Percentiles rank a stretch among this genome's conserved stretches.
phyloP scores from a whole-genome alignment of 345 rosid species.

The Kernera saxatilis region DNA sequence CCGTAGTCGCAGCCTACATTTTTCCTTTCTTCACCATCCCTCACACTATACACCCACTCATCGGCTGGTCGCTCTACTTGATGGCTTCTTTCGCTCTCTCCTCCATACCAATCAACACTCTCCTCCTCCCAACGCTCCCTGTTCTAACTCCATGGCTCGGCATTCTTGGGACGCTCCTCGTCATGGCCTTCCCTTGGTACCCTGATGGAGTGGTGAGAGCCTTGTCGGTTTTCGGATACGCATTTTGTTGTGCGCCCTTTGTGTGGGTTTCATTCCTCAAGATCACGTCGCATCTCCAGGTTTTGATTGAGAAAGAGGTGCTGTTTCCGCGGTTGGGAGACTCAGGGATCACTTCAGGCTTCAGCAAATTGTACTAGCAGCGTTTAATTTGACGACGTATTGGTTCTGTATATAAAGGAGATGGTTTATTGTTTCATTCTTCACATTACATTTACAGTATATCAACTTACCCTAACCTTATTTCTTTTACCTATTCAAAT shows the following conservation, averaged over 20 bases:
- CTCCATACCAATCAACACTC: slow-evolving; percentile 56
- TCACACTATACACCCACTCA: slow-evolving; percentile 68
- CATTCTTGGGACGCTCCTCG: slow-evolving; percentile 63
- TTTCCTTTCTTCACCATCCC: slow-evolving; percentile 86
- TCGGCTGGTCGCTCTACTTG: slow-evolving; percentile 81
- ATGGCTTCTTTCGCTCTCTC: slow-evolving; percentile 68
- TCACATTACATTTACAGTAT: slow-evolving; percentile 12
- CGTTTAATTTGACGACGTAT: background rate
- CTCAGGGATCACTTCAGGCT: slow-evolving; percentile 36
- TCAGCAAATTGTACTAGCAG: slow-evolving; percentile 50
- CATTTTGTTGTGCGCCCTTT: slow-evolving; percentile 74
- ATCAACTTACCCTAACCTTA: background rate
- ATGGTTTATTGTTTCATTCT: slow-evolving; percentile 21
- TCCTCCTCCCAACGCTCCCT: slow-evolving; percentile 57
- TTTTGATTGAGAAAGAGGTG: slow-evolving; percentile 69
- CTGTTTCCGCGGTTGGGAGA: slow-evolving; percentile 69
- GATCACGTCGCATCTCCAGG: slow-evolving; percentile 57
- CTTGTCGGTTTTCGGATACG: slow-evolving; percentile 61
- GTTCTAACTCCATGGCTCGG: slow-evolving; percentile 64
- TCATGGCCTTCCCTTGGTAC: slow-evolving; percentile 88
- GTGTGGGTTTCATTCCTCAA: slow-evolving; percentile 52
- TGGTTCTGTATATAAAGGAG: slow-evolving; percentile 23
- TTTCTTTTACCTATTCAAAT: background rate
- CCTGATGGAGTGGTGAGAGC: slow-evolving; percentile 68
- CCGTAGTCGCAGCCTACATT: slow-evolving; percentile 67